Evolutionary conservation across 2,329 filamentous ascomycete species (phyloP), one percentile per base, ranked within the genome.

Genomic region (Phaeosphaeriaceae sp.): DNA sequence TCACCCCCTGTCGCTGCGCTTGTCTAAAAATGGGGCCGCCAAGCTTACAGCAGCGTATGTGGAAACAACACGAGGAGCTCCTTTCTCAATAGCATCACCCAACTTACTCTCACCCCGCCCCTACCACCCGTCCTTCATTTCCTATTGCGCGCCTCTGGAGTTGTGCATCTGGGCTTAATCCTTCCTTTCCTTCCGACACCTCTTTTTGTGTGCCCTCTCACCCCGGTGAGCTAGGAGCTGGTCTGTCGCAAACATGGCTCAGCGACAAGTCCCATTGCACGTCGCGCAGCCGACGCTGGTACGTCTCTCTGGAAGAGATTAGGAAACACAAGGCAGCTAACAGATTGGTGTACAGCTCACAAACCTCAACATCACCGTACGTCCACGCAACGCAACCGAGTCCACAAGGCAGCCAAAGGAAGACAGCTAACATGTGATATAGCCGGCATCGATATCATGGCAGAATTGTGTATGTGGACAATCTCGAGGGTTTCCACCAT

Each of bases 221-320:
- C 68, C 48, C 68, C 66, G 68, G 74, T 76, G 75, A 77, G 74
- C 65, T 76, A 65, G 72, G 71, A 77, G 72, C 73, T 74, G 65
- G 56, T 68, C 68, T 65, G 74, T 76, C 72, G 74, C 75, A 75
- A 82, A 72, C 76, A 83, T 83, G 88, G 86, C 88, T 78, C 86
- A 89, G 81, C 85, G 96, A 77, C 92, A 91, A 76, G 96, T 97
- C 83, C 93, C 92, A 85, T 96, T 97, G 69, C 69, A 73, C 63
- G 74, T 76, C 82, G 91, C 90, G 79, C 93, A 96, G 88, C 87
- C 94, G 76, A 86, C 94, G 79, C 91, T 93, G 84, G 88, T 89
- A 81, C 65, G 78, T 73, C 21, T 27, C 36, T 50, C 54, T 58
- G 40, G 17, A 15, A 13, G 51, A 48, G n/a, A 21, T 11, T 22